Evolutionary conservation across 2,329 filamentous ascomycete species (phyloP).

Genomic region (Aureobasidium sp.): DNA sequence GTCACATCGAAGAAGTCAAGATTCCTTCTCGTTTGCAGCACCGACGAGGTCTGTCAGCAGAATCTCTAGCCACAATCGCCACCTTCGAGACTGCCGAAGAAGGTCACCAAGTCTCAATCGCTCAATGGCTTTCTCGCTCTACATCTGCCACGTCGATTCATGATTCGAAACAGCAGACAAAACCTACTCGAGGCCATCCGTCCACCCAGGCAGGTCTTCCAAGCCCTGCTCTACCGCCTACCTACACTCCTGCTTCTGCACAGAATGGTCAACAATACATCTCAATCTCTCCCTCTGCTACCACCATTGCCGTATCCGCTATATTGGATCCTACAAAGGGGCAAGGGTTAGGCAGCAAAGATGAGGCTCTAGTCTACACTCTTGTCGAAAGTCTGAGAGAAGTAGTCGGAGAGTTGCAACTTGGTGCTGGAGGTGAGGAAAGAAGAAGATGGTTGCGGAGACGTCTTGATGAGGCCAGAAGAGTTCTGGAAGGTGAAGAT

Average conservation of each 20-base stretch:
- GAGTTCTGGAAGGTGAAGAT: constrained; percentile 68
- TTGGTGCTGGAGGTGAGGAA: constrained; percentile 51
- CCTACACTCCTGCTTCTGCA: constrained; percentile 8
- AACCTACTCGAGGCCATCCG: neutral
- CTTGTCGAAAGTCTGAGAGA: constrained; percentile 60
- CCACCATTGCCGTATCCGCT: constrained; percentile 40
- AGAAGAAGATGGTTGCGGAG: constrained; percentile 73
- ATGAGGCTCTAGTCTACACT: constrained; percentile 58
- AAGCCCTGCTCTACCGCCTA: neutral
- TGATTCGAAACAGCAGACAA: neutral
- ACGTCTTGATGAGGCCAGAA: constrained; percentile 78
- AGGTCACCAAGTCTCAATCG: neutral
- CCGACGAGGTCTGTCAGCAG: constrained; percentile 59
- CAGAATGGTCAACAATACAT: constrained; percentile 25
- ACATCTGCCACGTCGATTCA: constrained; percentile 5
- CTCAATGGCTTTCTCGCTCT: constrained; percentile 12
- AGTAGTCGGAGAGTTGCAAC: constrained; percentile 58
- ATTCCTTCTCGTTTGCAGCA: constrained; percentile 34
- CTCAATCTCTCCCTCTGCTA: constrained; percentile 36
- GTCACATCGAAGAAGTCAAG: constrained; percentile 31
- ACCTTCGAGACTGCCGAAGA: constrained; percentile 67
- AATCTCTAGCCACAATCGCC: constrained; percentile 66
- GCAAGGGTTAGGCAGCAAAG: constrained; percentile 54
- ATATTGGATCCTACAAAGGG: constrained; percentile 38
- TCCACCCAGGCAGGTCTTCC: neutral